Percentiles rank a stretch among this genome's conserved stretches.
Evolutionary conservation across 768 basidiomycete species (phyloP).

Genomic region (Hygrocybe punicea): DNA sequence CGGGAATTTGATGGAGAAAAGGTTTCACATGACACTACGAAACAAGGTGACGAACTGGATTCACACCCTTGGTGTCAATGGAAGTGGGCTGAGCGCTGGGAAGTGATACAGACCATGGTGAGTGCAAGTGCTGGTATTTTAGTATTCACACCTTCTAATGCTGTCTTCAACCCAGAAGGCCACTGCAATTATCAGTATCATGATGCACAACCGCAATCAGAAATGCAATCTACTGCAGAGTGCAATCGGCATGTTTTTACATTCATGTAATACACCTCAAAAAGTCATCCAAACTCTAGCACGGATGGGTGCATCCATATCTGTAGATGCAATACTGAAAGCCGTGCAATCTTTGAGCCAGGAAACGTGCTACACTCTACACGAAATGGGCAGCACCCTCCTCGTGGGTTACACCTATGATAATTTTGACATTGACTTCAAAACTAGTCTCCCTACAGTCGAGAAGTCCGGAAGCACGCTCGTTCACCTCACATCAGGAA

Average conservation of each 20-base stretch:
- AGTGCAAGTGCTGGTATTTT: not conserved
- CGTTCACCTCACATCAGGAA: not conserved
- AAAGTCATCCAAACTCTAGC: slow-evolving; percentile 20
- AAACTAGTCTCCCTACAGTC: slow-evolving; percentile 9
- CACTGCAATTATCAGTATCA: slow-evolving; percentile 7
- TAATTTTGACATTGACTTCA: slow-evolving; percentile 20
- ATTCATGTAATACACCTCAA: slow-evolving; percentile 21
- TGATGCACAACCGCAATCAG: slow-evolving; percentile 5
- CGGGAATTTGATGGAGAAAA: not conserved
- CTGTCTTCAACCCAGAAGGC: not conserved
- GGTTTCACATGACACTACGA: not conserved
- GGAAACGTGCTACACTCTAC: slow-evolving; percentile 9
- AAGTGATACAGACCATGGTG: not conserved
- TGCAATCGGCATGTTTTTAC: slow-evolving; percentile 23
- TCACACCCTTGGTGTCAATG: not conserved
- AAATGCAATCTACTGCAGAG: slow-evolving; percentile 13
- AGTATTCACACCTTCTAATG: not conserved
- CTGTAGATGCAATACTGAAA: not conserved
- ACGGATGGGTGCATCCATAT: slow-evolving; percentile 9
- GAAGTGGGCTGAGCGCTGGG: not conserved
- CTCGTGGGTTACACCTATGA: slow-evolving; percentile 10
- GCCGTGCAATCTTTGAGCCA: not conserved
- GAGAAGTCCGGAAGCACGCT: slow-evolving; percentile 10
- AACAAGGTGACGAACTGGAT: not conserved
- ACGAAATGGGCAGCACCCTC: slow-evolving; percentile 8